Evolutionary conservation across 306 rosid species (phyloP), one percentile per base, ranked within the genome.

Genomic region (Benincasa hispida): DNA sequence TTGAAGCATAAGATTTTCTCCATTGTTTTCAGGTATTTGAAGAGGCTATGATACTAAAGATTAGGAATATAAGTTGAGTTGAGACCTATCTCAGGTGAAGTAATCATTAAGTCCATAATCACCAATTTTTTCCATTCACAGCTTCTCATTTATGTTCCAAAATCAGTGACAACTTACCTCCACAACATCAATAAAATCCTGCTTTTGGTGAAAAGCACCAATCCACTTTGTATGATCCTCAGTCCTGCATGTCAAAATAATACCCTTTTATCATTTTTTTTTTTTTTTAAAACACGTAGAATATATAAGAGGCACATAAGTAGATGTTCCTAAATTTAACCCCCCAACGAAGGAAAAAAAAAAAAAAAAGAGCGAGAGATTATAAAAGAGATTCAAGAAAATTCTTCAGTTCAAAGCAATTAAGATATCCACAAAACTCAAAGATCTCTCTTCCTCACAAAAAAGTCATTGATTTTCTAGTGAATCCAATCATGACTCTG

Each of bases 171-270:
- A 57, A 28, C 21, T 59, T 53, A 82, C 85, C 86, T 85, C 86
- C 21, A 85, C 88, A 11, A 85, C 86, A 58, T 85, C 88, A 28
- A 85, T 69, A 39, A 85, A 85, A 74, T 82, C 84, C 82, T 85
- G 86, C 78, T 85, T 85, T 22, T 51, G 73, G 13, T 58, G 82
- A 80, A 85, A 85, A 60, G 84, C 77, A 9, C 88, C 86, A 41
- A 85, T 67, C 88, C 88, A 85, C 65, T 85, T 85, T 17, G 81
- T 80, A 55, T 85, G 88, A 72, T 82, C 88, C 6, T 82, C 84
- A 7, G 88, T 85, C 25, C 85, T 82, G 28, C 72, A 74, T 42
- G 12, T 62, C 37, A 74, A 35, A 19, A 62, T 10, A 78, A 62
- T 18, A 62, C 25, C 47, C 42, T 61, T 17, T 62, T 47, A 62